A percentile compares a stretch with the other conserved stretches of the same genome.
Conservation (phyloP, 2,329 filamentous ascomycete genomes). For the Paraphaeosphaeria minitans region DNA sequence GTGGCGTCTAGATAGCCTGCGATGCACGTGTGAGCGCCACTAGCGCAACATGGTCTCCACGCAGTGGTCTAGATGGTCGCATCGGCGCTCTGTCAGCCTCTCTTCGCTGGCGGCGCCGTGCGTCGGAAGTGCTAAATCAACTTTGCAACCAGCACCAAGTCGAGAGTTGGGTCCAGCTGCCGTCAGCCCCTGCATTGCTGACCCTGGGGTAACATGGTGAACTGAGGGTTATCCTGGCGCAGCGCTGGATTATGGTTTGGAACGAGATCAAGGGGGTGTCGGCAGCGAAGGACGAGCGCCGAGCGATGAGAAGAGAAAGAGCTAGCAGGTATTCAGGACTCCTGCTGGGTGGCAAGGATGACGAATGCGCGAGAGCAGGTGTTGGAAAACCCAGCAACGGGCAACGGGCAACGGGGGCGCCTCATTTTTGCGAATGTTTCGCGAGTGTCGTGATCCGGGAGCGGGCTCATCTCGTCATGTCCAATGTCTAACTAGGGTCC, state of each 20-base stretch:
- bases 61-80: conserved; percentile 1
- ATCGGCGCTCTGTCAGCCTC: not conserved
- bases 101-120: not conserved
- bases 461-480: conserved; percentile 2
- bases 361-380: not conserved
- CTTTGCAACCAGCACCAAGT: not conserved
- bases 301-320: not conserved
- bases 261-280: no score
- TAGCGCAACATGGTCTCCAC: not conserved
- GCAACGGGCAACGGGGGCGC: no score
- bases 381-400: not conserved
- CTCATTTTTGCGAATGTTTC: not conserved
- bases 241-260: no score
- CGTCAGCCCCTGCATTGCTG: no score
- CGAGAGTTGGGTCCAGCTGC: no score
- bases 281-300: not conserved
- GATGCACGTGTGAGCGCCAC: conserved; percentile 6
- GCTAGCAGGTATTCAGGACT: not conserved
- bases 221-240: no score
- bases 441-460: conserved; percentile 4
- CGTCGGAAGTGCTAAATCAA: not conserved
- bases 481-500: not conserved
- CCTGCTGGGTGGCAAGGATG: conserved; percentile 7
- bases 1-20: not conserved
- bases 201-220: no score